phyloP scores from a whole-genome alignment of 2,329 filamentous ascomycete species.

The Alternaria tenuissima region DNA sequence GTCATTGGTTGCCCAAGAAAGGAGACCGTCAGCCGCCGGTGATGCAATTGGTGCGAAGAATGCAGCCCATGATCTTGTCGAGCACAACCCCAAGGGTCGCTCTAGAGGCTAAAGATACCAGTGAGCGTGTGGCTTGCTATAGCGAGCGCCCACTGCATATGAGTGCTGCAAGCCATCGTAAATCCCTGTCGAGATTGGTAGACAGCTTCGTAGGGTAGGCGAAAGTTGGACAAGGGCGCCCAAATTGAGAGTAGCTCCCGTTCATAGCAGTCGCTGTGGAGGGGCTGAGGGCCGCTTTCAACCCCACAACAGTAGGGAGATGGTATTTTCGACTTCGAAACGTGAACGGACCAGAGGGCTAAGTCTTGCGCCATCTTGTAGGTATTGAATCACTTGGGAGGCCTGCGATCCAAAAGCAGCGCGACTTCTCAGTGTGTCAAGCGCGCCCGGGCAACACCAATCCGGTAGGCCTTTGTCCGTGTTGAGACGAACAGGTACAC shows the following conservation, averaged over 20 bases:
- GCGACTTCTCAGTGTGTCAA: slow-evolving; percentile 42
- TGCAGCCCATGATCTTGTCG: slow-evolving; percentile 33
- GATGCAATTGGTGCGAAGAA: slow-evolving; percentile 40
- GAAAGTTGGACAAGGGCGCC: slow-evolving; percentile 26
- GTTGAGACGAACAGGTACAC: slow-evolving; percentile 46
- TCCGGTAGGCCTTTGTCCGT: slow-evolving; percentile 53
- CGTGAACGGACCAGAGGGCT: slow-evolving; percentile 30
- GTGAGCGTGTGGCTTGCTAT: slow-evolving; percentile 29
- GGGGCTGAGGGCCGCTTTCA: slow-evolving; percentile 42
- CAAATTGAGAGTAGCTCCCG: slow-evolving; percentile 35
- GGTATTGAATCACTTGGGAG: slow-evolving; percentile 28
- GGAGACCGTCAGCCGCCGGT: slow-evolving; percentile 23
- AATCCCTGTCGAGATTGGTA: slow-evolving; percentile 31
- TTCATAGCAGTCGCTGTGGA: slow-evolving; percentile 32
- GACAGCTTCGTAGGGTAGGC: slow-evolving; percentile 20
- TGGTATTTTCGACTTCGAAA: slow-evolving; percentile 38
- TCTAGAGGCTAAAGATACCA: slow-evolving; percentile 33
- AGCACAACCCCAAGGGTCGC: slow-evolving; percentile 29
- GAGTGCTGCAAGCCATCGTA: slow-evolving; percentile 35
- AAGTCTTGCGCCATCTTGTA: slow-evolving; percentile 32
- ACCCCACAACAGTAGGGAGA: slow-evolving; percentile 37
- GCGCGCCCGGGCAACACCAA: slow-evolving; percentile 44
- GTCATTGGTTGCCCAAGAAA: slow-evolving; percentile 24
- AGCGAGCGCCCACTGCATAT: slow-evolving; percentile 33
- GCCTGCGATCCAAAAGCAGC: slow-evolving; percentile 46